These are phyloP conservation scores for Nothophaeocryptopus gaeumannii DNA, from an alignment of 2,329 filamentous ascomycete genomes.

Conservation along the genomic window DNA sequence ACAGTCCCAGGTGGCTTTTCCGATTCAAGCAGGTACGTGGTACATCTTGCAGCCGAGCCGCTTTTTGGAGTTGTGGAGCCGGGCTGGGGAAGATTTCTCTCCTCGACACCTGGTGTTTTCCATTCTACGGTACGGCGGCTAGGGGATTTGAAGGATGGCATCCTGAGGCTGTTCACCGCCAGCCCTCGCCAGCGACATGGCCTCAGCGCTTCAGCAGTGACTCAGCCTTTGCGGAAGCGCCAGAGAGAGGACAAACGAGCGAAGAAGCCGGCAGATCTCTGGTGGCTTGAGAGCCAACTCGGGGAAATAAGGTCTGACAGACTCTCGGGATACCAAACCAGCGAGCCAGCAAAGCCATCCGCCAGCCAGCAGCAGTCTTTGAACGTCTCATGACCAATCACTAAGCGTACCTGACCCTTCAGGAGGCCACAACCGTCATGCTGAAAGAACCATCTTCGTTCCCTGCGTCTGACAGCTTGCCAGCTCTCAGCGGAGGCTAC, in stretches of 20 bases:
- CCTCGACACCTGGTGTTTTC: too few species aligned
- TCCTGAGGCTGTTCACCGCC: too few species aligned
- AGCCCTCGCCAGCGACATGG: too few species aligned
- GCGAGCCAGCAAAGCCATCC: neutral
- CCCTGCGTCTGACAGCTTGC: neutral
- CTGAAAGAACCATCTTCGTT: neutral
- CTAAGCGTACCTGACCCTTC: constrained; percentile 11
- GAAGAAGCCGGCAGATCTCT: too few species aligned
- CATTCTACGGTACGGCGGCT: too few species aligned
- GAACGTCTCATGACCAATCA: constrained; percentile 16
- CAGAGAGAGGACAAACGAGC: neutral
- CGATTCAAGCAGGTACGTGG: constrained; percentile 1
- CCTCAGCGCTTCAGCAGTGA: neutral
- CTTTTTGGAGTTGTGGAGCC: too few species aligned
- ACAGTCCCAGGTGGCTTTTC: neutral
- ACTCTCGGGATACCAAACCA: too few species aligned
- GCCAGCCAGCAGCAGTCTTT: constrained; percentile 14
- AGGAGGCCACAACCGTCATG: constrained; percentile 19
- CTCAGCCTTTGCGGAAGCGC: neutral
- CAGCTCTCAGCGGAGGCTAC: neutral
- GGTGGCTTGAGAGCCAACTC: too few species aligned
- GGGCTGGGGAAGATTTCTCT: too few species aligned
- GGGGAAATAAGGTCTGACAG: too few species aligned
- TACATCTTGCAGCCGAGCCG: constrained; percentile 1
- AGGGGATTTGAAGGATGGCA: too few species aligned